Conservation (phyloP, 495 filamentous ascomycete genomes). For the Pseudevernia furfuracea region DNA sequence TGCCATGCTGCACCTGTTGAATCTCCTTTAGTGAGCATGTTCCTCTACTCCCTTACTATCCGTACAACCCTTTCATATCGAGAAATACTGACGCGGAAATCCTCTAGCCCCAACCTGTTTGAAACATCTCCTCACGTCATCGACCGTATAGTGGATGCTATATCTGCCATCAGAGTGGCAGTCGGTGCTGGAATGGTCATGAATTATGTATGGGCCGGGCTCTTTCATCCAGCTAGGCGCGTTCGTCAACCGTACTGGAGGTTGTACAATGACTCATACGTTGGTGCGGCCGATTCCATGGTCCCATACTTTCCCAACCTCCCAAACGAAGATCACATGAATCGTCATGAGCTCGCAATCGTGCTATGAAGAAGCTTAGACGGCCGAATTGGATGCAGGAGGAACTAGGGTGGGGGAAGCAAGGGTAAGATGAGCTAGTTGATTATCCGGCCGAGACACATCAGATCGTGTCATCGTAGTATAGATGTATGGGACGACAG, state of each 20-base stretch:
- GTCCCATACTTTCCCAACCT: constrained; percentile 89
- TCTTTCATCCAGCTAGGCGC: constrained; percentile 95
- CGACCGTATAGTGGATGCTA: constrained; percentile 91
- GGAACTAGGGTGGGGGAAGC: neutral
- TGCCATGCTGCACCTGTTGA: constrained; percentile 95
- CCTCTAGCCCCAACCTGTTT: constrained; percentile 72
- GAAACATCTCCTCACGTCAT: constrained; percentile 98
- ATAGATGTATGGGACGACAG: no score
- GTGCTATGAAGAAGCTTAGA: constrained; percentile 50
- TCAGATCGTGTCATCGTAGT: no score
- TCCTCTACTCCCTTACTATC: neutral
- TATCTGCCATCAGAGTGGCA: constrained; percentile 92
- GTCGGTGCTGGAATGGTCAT: constrained; percentile 84
- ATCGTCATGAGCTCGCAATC: constrained; percentile 72
- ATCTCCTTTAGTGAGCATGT: constrained; percentile 58
- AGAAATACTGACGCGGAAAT: neutral
- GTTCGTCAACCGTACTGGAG: constrained; percentile 90
- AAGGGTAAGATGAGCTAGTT: neutral
- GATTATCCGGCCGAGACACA: neutral
- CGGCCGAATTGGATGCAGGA: neutral
- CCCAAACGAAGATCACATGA: constrained; percentile 59
- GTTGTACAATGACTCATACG: constrained; percentile 95
- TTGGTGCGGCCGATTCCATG: constrained; percentile 86
- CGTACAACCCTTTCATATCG: neutral
- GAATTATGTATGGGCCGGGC: constrained; percentile 95